These are phyloP conservation scores for Copromyces sp. DNA, from an alignment of 495 filamentous ascomycete species.

Conservation along the genomic window DNA sequence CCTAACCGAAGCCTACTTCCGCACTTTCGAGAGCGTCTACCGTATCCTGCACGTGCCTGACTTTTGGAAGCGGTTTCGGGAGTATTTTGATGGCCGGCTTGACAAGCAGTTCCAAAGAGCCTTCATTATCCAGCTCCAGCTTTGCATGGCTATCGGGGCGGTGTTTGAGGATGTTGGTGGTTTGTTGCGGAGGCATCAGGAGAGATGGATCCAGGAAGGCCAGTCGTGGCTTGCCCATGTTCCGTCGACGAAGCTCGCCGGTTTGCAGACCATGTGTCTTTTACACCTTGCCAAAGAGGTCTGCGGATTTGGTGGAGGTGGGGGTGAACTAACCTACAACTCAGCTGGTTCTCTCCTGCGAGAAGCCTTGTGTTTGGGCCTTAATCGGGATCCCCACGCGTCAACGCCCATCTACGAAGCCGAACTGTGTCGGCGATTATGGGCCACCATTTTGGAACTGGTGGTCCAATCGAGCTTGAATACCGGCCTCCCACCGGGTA, in stretches of 20 bases:
- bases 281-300: conserved; percentile 48
- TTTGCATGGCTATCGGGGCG: conserved; percentile 54
- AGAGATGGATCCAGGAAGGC: conserved; percentile 54
- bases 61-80: conserved; percentile 42
- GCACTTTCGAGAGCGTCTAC: conserved; percentile 41
- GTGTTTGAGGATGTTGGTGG: conserved; percentile 43
- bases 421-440: conserved; percentile 59
- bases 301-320: conserved; percentile 32
- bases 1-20: conserved; percentile 42
- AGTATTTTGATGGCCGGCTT: conserved; percentile 17
- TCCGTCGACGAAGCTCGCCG: conserved; percentile 38
- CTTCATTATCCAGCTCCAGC: conserved; percentile 50
- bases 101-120: background rate
- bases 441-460: conserved; percentile 57
- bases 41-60: conserved; percentile 42
- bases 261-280: conserved; percentile 50
- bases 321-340: conserved; percentile 49
- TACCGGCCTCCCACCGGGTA: conserved; percentile 46
- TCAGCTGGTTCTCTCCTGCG: conserved; percentile 47
- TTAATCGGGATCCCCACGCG: conserved; percentile 48
- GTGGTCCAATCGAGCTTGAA: conserved; percentile 50
- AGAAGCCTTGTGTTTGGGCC: conserved; percentile 49
- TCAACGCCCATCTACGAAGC: conserved; percentile 37
- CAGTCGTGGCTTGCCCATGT: conserved; percentile 46
- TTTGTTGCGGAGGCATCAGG: conserved; percentile 39